phyloP scores from a whole-genome alignment of 2,329 filamentous ascomycete species.

The Tolypocladium amazonense region DNA sequence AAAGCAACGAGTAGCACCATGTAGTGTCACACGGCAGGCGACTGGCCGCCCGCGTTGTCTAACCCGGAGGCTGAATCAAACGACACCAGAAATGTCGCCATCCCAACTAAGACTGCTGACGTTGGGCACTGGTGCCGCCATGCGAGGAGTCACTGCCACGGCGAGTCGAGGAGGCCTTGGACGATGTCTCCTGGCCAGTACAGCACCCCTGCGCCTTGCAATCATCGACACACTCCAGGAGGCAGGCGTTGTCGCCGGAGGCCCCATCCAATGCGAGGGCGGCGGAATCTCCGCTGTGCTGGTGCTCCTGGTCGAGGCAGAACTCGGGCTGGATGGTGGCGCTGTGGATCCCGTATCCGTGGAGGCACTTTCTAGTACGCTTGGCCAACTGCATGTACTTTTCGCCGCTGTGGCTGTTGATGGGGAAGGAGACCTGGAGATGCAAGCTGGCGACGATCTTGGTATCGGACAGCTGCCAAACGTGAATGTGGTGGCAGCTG shows the following conservation, averaged over 20 bases:
- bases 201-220: conserved; percentile 21
- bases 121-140: conserved; percentile 6
- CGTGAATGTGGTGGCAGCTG: conserved; percentile 90
- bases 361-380: conserved; percentile 75
- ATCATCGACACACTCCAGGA: conserved; percentile 37
- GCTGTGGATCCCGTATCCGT: conserved; percentile 92
- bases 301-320: conserved; percentile 40
- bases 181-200: conserved; percentile 18
- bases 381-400: conserved; percentile 87
- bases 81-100: background rate
- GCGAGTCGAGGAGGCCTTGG: conserved; percentile 23
- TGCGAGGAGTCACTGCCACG: conserved; percentile 23
- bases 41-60: background rate
- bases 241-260: conserved; percentile 26
- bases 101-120: conserved; percentile 2
- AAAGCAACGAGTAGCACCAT: background rate
- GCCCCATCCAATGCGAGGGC: conserved; percentile 24
- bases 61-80: background rate
- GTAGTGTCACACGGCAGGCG: background rate
- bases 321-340: conserved; percentile 97
- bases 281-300: conserved; percentile 24
- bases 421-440: conserved; percentile 83
- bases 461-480: conserved; percentile 94
- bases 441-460: conserved; percentile 91
- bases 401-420: conserved; percentile 65